These are phyloP conservation scores for Entomortierella lignicola DNA, from an alignment of 192 early-diverging fungal species.

Conservation along the genomic window DNA sequence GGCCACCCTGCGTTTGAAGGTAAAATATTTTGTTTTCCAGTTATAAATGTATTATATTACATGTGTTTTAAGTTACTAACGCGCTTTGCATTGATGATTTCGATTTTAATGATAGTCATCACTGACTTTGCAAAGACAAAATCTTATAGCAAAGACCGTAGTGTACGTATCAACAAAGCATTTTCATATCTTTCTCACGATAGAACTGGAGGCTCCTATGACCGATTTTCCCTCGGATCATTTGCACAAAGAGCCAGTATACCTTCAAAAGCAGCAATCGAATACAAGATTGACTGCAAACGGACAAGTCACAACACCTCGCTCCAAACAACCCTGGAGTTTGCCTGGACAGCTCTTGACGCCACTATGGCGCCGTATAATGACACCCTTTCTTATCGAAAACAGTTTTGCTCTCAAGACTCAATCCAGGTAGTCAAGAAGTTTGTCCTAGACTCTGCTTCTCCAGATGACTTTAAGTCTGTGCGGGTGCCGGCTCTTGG, in stretches of 20 bases:
- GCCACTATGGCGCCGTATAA: constrained; percentile 28
- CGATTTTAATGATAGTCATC: constrained; percentile 22
- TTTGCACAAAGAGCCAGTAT: constrained; percentile 38
- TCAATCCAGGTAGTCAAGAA: constrained; percentile 36
- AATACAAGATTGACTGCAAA: constrained; percentile 46
- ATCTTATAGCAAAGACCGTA: constrained; percentile 38
- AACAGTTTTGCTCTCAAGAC: constrained; percentile 29
- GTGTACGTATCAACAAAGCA: constrained; percentile 45
- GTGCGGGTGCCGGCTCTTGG: constrained; percentile 3
- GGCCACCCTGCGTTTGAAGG: constrained; percentile 41
- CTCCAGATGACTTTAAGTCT: constrained; percentile 28
- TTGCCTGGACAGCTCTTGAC: constrained; percentile 40
- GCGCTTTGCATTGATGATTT: not conserved
- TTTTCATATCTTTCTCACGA: constrained; percentile 42
- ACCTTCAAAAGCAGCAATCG: constrained; percentile 25
- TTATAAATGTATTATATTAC: not conserved
- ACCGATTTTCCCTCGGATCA: constrained; percentile 34
- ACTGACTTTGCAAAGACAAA: constrained; percentile 27
- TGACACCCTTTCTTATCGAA: constrained; percentile 16
- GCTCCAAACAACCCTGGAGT: constrained; percentile 1
- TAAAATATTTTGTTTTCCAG: not conserved
- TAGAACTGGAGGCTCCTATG: constrained; percentile 27
- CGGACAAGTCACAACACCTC: not conserved
- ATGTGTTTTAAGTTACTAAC: no score
- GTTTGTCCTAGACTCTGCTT: constrained; percentile 43